phyloP scores from a whole-genome alignment of 1,284 basidiomycete species.

The Melampsora larici-populina region DNA sequence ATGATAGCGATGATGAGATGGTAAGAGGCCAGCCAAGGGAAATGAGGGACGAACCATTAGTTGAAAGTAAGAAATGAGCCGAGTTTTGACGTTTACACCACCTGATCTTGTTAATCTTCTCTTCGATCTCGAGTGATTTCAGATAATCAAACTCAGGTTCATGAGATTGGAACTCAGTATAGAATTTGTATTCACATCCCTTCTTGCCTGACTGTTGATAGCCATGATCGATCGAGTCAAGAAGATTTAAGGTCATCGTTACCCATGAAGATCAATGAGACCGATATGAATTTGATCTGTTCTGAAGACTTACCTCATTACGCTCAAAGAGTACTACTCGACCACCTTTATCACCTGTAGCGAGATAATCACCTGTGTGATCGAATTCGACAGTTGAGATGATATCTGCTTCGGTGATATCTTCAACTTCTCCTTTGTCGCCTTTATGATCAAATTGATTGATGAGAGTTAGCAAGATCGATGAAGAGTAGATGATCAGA shows the following conservation, averaged over 20 bases:
- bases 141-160: conserved; percentile 99
- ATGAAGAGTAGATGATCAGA: background rate
- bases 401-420: conserved; percentile 90
- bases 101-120: conserved; percentile 99
- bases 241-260: conserved; percentile 44
- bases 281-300: no score
- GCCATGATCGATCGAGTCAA: background rate
- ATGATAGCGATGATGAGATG: conserved; percentile 44
- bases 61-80: conserved; percentile 94
- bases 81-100: conserved; percentile 98
- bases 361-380: conserved; percentile 97
- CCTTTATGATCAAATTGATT: conserved; percentile 5
- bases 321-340: conserved; percentile 98
- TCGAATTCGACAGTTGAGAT: conserved; percentile 94
- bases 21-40: background rate
- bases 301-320: no score
- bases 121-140: conserved; percentile 99
- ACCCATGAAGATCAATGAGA: no score
- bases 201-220: conserved; percentile 66
- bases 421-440: conserved; percentile 72
- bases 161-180: conserved; percentile 99
- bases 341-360: conserved; percentile 97
- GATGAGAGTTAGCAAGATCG: background rate
- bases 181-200: conserved; percentile 99
- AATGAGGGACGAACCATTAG: conserved; percentile 60